Conservation (phyloP, 768 basidiomycete species). For the Podaxis sp. region DNA sequence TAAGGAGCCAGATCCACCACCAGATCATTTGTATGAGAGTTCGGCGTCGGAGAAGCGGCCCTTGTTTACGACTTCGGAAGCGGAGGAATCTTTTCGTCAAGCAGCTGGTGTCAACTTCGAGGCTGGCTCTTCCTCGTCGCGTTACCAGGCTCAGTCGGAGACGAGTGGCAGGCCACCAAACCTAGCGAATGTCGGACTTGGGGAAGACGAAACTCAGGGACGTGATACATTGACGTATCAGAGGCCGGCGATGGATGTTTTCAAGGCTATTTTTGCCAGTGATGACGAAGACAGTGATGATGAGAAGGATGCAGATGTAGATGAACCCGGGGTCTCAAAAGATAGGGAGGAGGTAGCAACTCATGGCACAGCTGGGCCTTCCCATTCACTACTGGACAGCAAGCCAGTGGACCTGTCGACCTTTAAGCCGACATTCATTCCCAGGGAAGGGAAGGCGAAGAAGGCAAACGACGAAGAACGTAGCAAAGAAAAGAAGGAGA, state of each 20-base stretch:
- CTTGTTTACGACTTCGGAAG: conserved; percentile 26
- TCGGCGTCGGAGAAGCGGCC: conserved; percentile 17
- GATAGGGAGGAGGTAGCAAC: conserved; percentile 24
- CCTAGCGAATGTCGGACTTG: conserved; percentile 82
- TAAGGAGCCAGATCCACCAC: conserved; percentile 75
- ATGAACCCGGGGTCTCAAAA: conserved; percentile 28
- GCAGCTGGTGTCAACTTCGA: conserved; percentile 6
- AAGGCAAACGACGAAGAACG: conserved; percentile 43
- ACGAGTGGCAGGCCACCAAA: conserved; percentile 44
- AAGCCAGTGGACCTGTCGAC: conserved; percentile 55
- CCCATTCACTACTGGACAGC: conserved; percentile 22
- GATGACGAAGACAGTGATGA: conserved; percentile 86
- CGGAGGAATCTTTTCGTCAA: conserved; percentile 14
- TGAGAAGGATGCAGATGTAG: conserved; percentile 43
- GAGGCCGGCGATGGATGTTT: conserved; percentile 87
- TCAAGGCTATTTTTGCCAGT: conserved; percentile 97
- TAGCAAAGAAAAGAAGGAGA: conserved; percentile 33
- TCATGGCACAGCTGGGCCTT: conserved; percentile 17
- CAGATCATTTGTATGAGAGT: conserved; percentile 35
- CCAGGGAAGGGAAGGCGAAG: conserved; percentile 52
- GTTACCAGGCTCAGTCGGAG: conserved; percentile 3
- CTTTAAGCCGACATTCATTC: conserved; percentile 89
- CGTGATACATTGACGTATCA: conserved; percentile 85
- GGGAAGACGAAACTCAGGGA: conserved; percentile 90
- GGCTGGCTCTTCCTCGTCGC: neutral